phyloP scores from a whole-genome alignment of 257 asterid genomes.

The Schizonepeta tenuifolia region DNA sequence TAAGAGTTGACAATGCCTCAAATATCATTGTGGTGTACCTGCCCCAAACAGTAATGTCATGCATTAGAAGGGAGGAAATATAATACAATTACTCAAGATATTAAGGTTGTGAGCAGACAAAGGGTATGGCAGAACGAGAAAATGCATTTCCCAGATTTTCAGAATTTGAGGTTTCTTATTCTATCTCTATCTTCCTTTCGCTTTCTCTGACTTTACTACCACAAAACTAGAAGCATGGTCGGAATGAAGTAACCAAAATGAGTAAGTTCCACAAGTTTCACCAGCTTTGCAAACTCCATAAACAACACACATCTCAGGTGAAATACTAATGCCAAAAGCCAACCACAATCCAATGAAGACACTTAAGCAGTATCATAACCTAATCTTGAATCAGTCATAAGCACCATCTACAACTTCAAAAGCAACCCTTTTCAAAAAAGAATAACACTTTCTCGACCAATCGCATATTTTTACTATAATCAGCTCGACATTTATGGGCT shows the following conservation, averaged over 20 bases:
- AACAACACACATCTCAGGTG: background rate
- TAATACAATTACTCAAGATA: background rate
- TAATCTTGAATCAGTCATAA: background rate
- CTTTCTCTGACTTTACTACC: background rate
- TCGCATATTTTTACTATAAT: background rate
- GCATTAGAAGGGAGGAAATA: background rate
- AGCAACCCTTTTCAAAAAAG: background rate
- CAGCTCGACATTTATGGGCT: background rate
- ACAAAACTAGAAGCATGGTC: background rate
- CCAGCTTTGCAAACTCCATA: background rate
- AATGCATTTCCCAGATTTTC: background rate
- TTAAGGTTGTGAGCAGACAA: background rate
- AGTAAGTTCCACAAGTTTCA: background rate
- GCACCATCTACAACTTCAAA: background rate
- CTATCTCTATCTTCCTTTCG: constrained; percentile 8
- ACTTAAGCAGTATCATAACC: background rate
- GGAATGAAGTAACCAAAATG: background rate
- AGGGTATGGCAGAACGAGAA: background rate
- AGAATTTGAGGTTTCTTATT: background rate
- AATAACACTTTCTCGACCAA: background rate
- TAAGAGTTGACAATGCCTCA: constrained; percentile 75
- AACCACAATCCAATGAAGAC: background rate
- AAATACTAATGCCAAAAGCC: constrained; percentile 6
- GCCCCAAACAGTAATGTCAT: constrained; percentile 27
- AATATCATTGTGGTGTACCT: constrained; percentile 76